Evolutionary conservation across 306 rosid genomes (phyloP).

Genomic region (Elaeagnus macrophylla): DNA sequence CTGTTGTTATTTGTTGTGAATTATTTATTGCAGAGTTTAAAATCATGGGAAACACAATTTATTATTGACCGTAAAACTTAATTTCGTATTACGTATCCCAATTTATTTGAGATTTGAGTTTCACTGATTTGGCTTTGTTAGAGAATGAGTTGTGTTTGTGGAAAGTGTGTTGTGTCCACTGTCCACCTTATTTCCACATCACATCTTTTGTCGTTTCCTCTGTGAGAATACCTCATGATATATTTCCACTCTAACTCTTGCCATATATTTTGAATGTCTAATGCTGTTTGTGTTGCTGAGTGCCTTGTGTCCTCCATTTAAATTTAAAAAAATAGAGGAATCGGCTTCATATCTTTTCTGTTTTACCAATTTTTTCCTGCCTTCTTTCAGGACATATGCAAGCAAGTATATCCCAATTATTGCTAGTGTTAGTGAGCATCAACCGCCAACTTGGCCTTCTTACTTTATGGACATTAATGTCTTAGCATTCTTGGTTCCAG

Average conservation of each 20-base stretch:
- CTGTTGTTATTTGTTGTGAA: not conserved
- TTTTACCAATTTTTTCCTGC: conserved; percentile 9
- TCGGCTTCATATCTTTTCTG: not conserved
- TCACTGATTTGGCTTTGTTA: not conserved
- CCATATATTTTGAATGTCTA: not conserved
- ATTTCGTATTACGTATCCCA: not conserved
- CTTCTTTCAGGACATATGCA: conserved; percentile 79
- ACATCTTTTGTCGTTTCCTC: no score
- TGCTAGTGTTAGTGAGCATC: conserved; percentile 99
- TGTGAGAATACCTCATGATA: no score
- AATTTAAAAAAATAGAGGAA: not conserved
- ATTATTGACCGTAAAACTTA: not conserved
- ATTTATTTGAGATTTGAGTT: no score
- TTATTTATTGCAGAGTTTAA: not conserved
- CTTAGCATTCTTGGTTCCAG: conserved; percentile 96
- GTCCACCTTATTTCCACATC: no score
- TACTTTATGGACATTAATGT: conserved; percentile 99
- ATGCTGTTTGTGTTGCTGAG: not conserved
- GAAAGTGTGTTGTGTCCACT: not conserved
- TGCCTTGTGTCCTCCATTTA: not conserved
- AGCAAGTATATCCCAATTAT: conserved; percentile 99
- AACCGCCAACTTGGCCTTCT: conserved; percentile 99
- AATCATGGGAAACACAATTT: conserved; percentile 4
- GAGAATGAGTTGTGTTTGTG: not conserved
- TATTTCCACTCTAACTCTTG: not conserved